Conservation (phyloP, 257 asterid species). For the Salvia hispanica region DNA sequence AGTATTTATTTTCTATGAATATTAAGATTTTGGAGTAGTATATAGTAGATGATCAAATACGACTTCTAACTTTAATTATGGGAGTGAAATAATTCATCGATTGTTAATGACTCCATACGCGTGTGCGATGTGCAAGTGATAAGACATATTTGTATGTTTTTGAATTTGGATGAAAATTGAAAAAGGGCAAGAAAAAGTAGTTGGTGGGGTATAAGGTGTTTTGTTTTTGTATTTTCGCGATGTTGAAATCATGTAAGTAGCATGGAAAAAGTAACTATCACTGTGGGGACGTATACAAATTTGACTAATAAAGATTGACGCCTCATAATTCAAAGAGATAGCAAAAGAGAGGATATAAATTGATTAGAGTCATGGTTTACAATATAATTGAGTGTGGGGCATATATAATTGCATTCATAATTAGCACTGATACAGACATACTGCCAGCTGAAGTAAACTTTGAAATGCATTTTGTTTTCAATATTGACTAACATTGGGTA, state of each 20-base stretch:
- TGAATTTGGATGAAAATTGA: not conserved
- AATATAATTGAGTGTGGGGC: not conserved
- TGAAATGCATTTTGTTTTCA: too few relatives aligned
- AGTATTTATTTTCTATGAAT: too few relatives aligned
- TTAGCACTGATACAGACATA: too few relatives aligned
- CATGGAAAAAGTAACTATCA: not conserved
- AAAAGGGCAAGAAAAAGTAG: not conserved
- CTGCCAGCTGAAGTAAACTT: too few relatives aligned
- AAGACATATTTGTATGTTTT: not conserved
- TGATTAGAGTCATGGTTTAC: too few relatives aligned
- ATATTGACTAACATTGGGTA: too few relatives aligned
- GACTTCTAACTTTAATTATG: not conserved
- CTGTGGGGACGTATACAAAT: not conserved
- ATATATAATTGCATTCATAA: not conserved
- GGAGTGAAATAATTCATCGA: not conserved
- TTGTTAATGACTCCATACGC: too few relatives aligned
- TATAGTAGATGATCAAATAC: not conserved
- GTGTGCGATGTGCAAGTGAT: too few relatives aligned
- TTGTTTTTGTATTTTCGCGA: not conserved
- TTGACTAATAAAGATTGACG: not conserved
- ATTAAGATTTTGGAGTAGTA: too few relatives aligned
- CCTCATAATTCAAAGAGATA: not conserved
- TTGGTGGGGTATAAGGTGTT: constrained; percentile 13
- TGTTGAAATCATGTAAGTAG: not conserved
- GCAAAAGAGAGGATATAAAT: not conserved